These are phyloP conservation scores for Aureobasidium zeae DNA, from an alignment of 2,329 filamentous ascomycete species.

Conservation along the genomic window DNA sequence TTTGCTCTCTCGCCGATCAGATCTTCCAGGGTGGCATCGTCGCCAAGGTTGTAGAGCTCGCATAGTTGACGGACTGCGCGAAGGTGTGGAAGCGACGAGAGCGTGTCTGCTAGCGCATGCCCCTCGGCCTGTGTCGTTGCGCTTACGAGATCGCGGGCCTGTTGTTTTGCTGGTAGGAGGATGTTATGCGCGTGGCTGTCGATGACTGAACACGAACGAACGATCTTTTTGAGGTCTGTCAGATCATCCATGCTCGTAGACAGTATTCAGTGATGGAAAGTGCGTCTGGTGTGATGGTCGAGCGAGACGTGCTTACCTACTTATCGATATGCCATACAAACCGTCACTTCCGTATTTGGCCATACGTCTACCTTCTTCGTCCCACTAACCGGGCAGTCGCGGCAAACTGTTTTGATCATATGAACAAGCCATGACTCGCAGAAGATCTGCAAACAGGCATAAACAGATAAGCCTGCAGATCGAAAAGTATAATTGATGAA, in stretches of 20 bases:
- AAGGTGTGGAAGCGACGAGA: conserved; percentile 57
- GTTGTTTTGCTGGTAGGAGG: conserved; percentile 43
- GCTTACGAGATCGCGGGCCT: conserved; percentile 47
- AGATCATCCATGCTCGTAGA: conserved; percentile 18
- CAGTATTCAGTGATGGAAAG: no score
- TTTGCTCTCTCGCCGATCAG: conserved; percentile 42
- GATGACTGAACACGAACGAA: conserved; percentile 47
- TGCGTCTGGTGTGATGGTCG: no score
- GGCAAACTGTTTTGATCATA: no score
- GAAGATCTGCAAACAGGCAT: no score
- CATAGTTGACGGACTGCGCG: conserved; percentile 62
- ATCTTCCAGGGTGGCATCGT: conserved; percentile 50
- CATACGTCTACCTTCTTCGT: no score
- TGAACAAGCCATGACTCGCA: no score
- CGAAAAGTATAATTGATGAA: no score
- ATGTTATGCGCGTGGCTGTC: conserved; percentile 67
- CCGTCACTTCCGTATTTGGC: no score
- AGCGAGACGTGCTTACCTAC: no score
- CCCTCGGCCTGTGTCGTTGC: conserved; percentile 67
- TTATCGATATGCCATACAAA: no score
- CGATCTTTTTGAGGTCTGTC: conserved; percentile 22
- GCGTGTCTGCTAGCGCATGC: conserved; percentile 53
- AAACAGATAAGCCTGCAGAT: no score
- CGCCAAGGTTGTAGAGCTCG: conserved; percentile 49
- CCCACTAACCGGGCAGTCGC: no score